phyloP scores from a whole-genome alignment of 2,329 filamentous ascomycete species.

The Diaporthe sp. region DNA sequence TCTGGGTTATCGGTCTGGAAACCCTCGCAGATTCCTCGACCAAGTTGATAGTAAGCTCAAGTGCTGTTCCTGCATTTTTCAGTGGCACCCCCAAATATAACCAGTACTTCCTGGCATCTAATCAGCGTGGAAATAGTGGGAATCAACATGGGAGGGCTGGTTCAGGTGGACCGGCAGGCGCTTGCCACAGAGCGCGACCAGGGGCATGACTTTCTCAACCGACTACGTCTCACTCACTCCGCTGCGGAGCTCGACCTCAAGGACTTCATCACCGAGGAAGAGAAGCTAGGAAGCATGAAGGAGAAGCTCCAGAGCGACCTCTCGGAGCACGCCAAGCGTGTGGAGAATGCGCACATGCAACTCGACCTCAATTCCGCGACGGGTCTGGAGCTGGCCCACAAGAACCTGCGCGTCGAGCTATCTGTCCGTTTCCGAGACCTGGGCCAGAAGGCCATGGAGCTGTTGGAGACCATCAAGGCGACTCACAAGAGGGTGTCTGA shows the following conservation, averaged over 20 bases:
- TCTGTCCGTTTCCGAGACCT: neutral
- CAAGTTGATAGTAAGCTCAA: conserved; percentile 18
- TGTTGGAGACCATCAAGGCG: neutral
- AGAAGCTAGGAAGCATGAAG: neutral
- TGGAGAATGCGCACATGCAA: neutral
- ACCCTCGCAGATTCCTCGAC: neutral
- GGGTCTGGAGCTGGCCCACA: neutral
- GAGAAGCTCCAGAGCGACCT: neutral
- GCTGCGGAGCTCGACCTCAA: neutral
- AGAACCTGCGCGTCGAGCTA: neutral
- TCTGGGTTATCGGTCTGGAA: neutral
- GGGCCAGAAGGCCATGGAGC: neutral
- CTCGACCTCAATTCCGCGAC: neutral
- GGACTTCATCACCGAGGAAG: neutral
- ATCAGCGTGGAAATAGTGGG: neutral
- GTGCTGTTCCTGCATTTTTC: too few relatives aligned
- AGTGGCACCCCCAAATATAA: neutral
- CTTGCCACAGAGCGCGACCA: neutral
- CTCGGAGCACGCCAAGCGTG: neutral
- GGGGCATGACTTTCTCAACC: too few relatives aligned
- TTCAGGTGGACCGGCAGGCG: neutral
- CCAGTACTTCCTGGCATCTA: neutral
- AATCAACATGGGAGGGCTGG: neutral
- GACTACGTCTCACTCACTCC: neutral
- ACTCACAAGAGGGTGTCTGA: neutral